Conservation (phyloP, 495 filamentous ascomycete genomes). For the Aspergillus mulundensis region DNA sequence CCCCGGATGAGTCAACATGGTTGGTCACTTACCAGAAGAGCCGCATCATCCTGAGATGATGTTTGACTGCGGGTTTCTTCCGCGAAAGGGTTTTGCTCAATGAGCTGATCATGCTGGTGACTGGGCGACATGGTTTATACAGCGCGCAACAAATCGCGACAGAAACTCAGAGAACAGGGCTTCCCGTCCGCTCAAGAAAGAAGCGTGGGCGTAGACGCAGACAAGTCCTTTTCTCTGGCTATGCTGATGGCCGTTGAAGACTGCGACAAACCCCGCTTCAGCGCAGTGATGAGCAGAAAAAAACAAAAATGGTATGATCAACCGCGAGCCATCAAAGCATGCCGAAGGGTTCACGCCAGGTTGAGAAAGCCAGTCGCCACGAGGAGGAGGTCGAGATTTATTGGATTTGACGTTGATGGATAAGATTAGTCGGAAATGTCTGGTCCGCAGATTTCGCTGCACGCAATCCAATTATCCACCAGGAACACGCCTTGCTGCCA, state of each 20-base stretch:
- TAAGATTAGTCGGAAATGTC: conserved; percentile 17
- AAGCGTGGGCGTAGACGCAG: background rate
- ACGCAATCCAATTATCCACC: conserved; percentile 7
- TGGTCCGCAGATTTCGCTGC: conserved; percentile 17
- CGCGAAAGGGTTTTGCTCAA: conserved; percentile 24
- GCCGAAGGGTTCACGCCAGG: background rate
- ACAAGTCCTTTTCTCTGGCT: background rate
- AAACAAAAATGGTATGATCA: conserved; percentile 9
- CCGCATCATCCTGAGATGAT: conserved; percentile 40
- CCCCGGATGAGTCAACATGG: background rate
- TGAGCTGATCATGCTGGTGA: conserved; percentile 24
- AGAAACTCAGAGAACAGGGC: no score
- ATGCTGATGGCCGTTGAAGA: conserved; percentile 15
- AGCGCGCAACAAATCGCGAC: no score
- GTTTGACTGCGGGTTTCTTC: conserved; percentile 29
- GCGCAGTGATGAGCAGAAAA: conserved; percentile 4
- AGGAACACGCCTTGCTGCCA: conserved; percentile 2
- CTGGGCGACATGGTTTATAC: background rate
- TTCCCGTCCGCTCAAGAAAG: no score
- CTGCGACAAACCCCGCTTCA: conserved; percentile 11
- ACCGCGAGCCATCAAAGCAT: background rate
- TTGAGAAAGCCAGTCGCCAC: background rate
- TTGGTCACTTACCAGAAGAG: conserved; percentile 33
- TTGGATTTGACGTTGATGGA: conserved; percentile 6
- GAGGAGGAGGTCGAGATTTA: background rate